phyloP scores from a whole-genome alignment of 768 basidiomycete genomes.

The Suillus hirtellus region DNA sequence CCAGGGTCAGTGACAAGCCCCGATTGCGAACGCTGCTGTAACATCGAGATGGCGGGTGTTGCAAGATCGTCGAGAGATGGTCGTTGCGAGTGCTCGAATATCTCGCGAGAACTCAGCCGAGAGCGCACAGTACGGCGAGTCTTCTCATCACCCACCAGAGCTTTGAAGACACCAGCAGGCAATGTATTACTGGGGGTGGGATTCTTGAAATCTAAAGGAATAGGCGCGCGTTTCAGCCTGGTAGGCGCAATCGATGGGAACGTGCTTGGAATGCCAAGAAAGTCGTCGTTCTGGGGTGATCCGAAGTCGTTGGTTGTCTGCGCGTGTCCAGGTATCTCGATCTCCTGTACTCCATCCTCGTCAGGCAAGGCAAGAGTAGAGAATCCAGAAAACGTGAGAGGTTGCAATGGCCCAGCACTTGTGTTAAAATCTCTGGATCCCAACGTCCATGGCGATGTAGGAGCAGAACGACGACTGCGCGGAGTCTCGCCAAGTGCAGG shows the following conservation, averaged over 20 bases:
- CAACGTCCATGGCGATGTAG: slow-evolving; percentile 38
- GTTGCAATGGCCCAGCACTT: slow-evolving; percentile 27
- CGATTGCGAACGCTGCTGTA: slow-evolving; percentile 54
- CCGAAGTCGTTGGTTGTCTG: slow-evolving; percentile 12
- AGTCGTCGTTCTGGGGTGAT: slow-evolving; percentile 20
- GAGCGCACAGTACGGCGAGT: slow-evolving; percentile 75
- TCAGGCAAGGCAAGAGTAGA: slow-evolving; percentile 36
- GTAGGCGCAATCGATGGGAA: slow-evolving; percentile 20
- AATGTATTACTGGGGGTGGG: slow-evolving; percentile 69
- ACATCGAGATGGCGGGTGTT: slow-evolving; percentile 65
- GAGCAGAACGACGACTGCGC: slow-evolving; percentile 47
- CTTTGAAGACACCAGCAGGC: slow-evolving; percentile 86
- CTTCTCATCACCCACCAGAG: slow-evolving; percentile 66
- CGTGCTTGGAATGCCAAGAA: slow-evolving; percentile 3
- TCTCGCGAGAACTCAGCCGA: slow-evolving; percentile 70
- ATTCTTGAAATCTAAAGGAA: slow-evolving; percentile 77
- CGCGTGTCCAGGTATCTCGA: slow-evolving; percentile 12
- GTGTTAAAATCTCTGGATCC: slow-evolving; percentile 24
- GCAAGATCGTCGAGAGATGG: slow-evolving; percentile 80
- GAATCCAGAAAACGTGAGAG: slow-evolving; percentile 73
- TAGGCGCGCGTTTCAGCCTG: slow-evolving; percentile 66
- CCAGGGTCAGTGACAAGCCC: slow-evolving; percentile 63
- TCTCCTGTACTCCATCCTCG: slow-evolving; percentile 15
- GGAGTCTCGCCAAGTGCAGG: slow-evolving; percentile 56
- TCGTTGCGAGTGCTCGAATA: slow-evolving; percentile 63